Conservation (phyloP, 371 early-diverging fungal species). For the Rhizopus sp. region DNA sequence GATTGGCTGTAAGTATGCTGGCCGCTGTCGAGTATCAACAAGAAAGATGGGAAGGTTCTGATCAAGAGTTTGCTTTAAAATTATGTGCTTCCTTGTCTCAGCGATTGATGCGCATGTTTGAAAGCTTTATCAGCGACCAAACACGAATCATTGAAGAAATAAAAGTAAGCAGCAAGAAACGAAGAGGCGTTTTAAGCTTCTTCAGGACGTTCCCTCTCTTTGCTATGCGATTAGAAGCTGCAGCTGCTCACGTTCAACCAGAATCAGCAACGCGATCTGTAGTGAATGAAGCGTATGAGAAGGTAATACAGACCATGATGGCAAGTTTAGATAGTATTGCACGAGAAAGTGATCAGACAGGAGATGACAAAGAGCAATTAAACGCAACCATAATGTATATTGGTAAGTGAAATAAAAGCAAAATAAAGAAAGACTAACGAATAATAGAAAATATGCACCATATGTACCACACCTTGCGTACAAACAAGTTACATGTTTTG, state of each 20-base stretch:
- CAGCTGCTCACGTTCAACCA: conserved; percentile 52
- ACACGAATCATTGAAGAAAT: conserved; percentile 89
- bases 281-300: conserved; percentile 81
- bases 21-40: conserved; percentile 74
- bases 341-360: conserved; percentile 69
- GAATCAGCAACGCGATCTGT: conserved; percentile 70
- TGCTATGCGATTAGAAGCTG: conserved; percentile 73
- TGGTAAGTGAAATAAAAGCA: conserved; percentile 50
- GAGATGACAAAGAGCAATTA: conserved; percentile 92
- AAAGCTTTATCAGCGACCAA: conserved; percentile 86
- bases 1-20: conserved; percentile 82
- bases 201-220: conserved; percentile 90
- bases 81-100: conserved; percentile 69
- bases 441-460: conserved; percentile 89
- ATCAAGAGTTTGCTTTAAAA: conserved; percentile 66
- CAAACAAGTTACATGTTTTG: conserved; percentile 65
- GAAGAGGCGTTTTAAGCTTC: conserved; percentile 85
- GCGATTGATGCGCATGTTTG: conserved; percentile 71
- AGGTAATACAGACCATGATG: conserved; percentile 83
- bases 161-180: conserved; percentile 84
- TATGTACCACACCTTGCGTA: conserved; percentile 76
- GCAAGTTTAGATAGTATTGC: conserved; percentile 88
- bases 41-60: conserved; percentile 63
- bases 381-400: conserved; percentile 86
- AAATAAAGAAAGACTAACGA: not conserved